phyloP scores from a whole-genome alignment of 1,284 basidiomycete genomes.

The Erythrobasidium hasegawianum region DNA sequence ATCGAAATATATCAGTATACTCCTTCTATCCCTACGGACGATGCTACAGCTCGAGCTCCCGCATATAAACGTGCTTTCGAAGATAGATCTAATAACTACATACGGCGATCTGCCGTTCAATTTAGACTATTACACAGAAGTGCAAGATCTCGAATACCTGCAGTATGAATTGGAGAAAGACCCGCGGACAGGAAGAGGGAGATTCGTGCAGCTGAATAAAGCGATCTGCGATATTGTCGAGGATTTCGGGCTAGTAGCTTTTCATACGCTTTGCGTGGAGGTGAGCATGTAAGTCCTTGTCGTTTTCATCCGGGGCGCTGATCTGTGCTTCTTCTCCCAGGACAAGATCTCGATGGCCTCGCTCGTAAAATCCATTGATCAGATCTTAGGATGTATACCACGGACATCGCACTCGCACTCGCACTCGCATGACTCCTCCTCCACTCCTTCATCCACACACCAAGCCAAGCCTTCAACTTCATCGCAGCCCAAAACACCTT shows the following conservation, averaged over 20 bases:
- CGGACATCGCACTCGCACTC: slow-evolving; percentile 57
- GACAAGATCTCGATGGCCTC: slow-evolving; percentile 91
- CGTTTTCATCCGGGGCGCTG: no score
- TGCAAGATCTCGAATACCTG: slow-evolving; percentile 89
- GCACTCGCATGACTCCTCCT: neutral
- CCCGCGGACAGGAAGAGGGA: slow-evolving; percentile 57
- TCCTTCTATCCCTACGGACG: slow-evolving; percentile 84
- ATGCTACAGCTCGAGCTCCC: slow-evolving; percentile 99
- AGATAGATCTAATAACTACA: slow-evolving; percentile 81
- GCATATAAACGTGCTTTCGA: slow-evolving; percentile 94
- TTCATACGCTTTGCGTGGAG: slow-evolving; percentile 95
- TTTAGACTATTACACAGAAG: slow-evolving; percentile 96
- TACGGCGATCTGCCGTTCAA: slow-evolving; percentile 94
- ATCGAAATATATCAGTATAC: slow-evolving; percentile 87
- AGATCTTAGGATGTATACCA: slow-evolving; percentile 79
- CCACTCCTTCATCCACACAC: neutral
- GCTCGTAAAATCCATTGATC: slow-evolving; percentile 73
- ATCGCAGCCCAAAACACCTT: neutral
- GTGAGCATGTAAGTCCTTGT: no score
- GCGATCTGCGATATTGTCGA: slow-evolving; percentile 87
- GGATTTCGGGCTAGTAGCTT: slow-evolving; percentile 89
- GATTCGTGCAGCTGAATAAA: slow-evolving; percentile 73
- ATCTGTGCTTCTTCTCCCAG: slow-evolving; percentile 52
- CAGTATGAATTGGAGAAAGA: slow-evolving; percentile 64
- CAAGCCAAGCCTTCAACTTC: neutral